Percentiles rank a stretch among this genome's conserved stretches.
These are phyloP conservation scores for Fusarium devonianum DNA, from an alignment of 2,329 filamentous ascomycete species.

Conservation along the genomic window DNA sequence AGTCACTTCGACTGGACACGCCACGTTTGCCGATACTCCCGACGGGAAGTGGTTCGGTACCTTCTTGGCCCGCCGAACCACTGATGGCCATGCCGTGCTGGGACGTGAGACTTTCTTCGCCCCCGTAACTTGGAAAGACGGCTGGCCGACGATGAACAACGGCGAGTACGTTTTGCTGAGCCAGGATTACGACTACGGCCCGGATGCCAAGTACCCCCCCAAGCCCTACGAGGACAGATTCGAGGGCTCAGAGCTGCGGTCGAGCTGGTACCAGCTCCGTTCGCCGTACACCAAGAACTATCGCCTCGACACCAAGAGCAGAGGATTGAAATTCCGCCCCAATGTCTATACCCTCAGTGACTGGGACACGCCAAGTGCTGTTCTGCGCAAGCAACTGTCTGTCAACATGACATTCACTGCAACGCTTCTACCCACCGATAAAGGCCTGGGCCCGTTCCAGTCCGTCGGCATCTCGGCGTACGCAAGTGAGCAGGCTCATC, in stretches of 20 bases:
- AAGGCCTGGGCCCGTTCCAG: conserved; percentile 29
- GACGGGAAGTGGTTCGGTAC: conserved; percentile 36
- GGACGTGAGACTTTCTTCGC: conserved; percentile 37
- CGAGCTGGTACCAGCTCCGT: conserved; percentile 19
- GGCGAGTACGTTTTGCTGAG: conserved; percentile 20
- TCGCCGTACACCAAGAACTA: conserved; percentile 26
- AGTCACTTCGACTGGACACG: conserved; percentile 33
- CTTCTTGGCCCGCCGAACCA: conserved; percentile 30
- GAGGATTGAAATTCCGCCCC: conserved; percentile 43
- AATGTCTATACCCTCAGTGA: conserved; percentile 42
- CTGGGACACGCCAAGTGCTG: conserved; percentile 41
- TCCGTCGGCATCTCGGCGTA: conserved; percentile 41
- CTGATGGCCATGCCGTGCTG: conserved; percentile 21
- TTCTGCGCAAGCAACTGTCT: conserved; percentile 43
- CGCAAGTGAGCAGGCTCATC: conserved; percentile 38
- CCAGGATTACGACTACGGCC: conserved; percentile 14
- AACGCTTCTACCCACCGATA: conserved; percentile 20
- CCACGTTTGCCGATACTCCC: conserved; percentile 31
- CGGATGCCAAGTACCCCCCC: conserved; percentile 6
- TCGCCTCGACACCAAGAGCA: not conserved
- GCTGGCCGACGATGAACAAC: conserved; percentile 36
- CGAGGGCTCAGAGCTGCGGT: not conserved
- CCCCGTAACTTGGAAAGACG: conserved; percentile 33
- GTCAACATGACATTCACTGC: conserved; percentile 44
- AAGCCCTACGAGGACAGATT: conserved; percentile 15